These are phyloP conservation scores for Fremontodendron californicum DNA, from an alignment of 345 rosid genomes.

Conservation along the genomic window DNA sequence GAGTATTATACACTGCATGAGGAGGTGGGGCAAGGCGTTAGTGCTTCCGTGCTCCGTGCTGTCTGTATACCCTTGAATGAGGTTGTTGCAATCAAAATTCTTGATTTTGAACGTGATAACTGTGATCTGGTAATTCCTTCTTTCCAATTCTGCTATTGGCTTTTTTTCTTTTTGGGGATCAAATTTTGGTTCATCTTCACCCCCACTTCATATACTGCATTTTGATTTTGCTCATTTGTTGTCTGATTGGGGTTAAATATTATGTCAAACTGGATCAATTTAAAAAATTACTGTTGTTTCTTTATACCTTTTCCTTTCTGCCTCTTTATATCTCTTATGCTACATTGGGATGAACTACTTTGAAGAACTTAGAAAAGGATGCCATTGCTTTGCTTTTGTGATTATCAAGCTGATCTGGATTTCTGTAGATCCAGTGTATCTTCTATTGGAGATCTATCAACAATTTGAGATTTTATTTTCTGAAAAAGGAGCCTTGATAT, in stretches of 20 bases:
- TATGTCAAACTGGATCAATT: background rate
- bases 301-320: background rate
- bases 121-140: conserved; percentile 64
- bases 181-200: background rate
- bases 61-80: conserved; percentile 65
- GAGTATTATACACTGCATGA: conserved; percentile 67
- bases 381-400: background rate
- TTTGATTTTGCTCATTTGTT: background rate
- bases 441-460: background rate
- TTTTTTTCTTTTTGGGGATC: background rate
- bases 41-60: conserved; percentile 87
- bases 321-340: background rate
- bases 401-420: background rate
- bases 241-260: background rate
- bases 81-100: conserved; percentile 89
- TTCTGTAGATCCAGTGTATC: background rate
- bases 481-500: background rate
- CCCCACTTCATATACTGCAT: background rate
- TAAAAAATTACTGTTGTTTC: background rate
- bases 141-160: background rate
- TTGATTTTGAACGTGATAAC: conserved; percentile 91
- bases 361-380: background rate
- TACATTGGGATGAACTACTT: background rate
- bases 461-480: background rate
- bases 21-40: conserved; percentile 88